These are phyloP conservation scores for Rutstroemia sydowiana DNA, from an alignment of 2,329 filamentous ascomycete genomes.

Conservation along the genomic window DNA sequence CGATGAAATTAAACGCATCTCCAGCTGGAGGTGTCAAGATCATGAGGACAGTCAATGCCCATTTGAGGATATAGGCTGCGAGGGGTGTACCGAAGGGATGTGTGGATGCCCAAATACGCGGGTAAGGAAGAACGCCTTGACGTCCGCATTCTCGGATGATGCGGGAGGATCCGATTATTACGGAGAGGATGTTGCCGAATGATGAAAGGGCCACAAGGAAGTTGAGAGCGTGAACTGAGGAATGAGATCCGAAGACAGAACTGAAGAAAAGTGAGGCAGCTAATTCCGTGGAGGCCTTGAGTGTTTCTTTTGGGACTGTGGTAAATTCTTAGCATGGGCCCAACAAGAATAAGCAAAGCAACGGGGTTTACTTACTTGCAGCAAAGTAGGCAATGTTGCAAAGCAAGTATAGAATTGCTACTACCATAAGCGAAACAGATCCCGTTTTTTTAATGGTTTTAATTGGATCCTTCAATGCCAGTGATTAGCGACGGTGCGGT, in stretches of 20 bases:
- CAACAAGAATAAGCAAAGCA: background rate
- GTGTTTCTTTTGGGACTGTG: slow-evolving; percentile 43
- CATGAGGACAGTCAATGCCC: slow-evolving; percentile 50
- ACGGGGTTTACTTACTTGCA: slow-evolving; percentile 31
- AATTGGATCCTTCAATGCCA: slow-evolving; percentile 42
- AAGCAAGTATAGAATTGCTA: slow-evolving; percentile 49
- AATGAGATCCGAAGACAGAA: slow-evolving; percentile 41
- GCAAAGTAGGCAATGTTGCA: slow-evolving; percentile 56
- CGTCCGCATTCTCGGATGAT: slow-evolving; percentile 50
- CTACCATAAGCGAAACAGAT: slow-evolving; percentile 41
- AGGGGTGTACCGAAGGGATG: slow-evolving; percentile 56
- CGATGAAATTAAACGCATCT: slow-evolving; percentile 58
- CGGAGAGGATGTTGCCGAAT: slow-evolving; percentile 41
- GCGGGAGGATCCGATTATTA: slow-evolving; percentile 46
- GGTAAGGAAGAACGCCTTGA: slow-evolving; percentile 12
- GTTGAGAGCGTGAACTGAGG: slow-evolving; percentile 38
- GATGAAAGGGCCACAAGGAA: slow-evolving; percentile 41
- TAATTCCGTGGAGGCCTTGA: slow-evolving; percentile 44
- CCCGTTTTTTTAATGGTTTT: slow-evolving; percentile 45
- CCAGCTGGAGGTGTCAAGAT: slow-evolving; percentile 53
- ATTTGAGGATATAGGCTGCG: slow-evolving; percentile 51
- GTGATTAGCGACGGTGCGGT: background rate
- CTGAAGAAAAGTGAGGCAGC: slow-evolving; percentile 36
- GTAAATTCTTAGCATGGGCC: background rate
- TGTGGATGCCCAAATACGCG: slow-evolving; percentile 47